Percentiles rank a stretch among this genome's conserved stretches.
Evolutionary conservation across 495 filamentous ascomycete genomes (phyloP).

Genomic region (Aspergillus ostianus): DNA sequence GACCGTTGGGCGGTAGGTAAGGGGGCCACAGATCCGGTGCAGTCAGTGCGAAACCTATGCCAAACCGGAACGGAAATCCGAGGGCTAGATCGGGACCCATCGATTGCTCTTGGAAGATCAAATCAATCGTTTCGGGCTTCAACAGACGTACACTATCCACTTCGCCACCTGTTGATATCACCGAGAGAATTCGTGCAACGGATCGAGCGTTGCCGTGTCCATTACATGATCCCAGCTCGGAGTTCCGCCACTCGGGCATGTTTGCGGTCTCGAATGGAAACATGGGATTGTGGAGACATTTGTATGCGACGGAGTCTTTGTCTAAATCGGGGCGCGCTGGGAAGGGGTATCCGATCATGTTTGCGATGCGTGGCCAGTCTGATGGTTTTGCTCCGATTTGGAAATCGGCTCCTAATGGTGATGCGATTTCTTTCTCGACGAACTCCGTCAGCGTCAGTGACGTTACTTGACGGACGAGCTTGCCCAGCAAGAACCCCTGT

Average conservation of each 20-base stretch:
- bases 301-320: neutral
- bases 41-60: neutral
- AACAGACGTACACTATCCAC: neutral
- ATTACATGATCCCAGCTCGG: neutral
- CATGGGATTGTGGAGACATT: neutral
- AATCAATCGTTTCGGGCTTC: neutral
- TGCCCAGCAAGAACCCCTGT: neutral
- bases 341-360: neutral
- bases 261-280: neutral
- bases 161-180: neutral
- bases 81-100: neutral
- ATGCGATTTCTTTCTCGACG: neutral
- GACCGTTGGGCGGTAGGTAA: slow-evolving; percentile 8
- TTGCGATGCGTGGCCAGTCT: neutral
- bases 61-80: neutral
- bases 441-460: neutral
- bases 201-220: neutral
- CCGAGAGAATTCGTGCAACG: neutral
- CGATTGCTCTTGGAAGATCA: neutral
- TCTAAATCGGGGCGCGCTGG: neutral
- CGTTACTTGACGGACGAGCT: neutral
- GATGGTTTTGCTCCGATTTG: neutral
- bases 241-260: neutral
- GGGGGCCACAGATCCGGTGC: neutral
- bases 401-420: neutral